Percentiles rank a stretch among this genome's conserved stretches.
Evolutionary conservation across 2,329 filamentous ascomycete genomes (phyloP).

Genomic region (Taxawa tesnikishii): DNA sequence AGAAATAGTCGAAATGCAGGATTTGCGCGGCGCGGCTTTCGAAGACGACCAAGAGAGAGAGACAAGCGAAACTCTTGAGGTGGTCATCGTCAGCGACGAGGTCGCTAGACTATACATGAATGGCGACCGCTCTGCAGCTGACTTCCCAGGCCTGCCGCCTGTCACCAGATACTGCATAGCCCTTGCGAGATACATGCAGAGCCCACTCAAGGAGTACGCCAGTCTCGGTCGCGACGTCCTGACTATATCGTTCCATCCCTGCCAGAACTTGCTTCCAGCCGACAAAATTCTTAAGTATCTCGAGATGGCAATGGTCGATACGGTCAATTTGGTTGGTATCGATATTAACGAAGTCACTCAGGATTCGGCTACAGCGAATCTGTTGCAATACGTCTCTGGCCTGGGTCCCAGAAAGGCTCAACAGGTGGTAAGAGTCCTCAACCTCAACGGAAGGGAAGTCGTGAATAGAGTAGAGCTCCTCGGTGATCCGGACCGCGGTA

Average conservation of each 20-base stretch:
- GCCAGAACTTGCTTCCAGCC: conserved; percentile 75
- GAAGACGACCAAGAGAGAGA: conserved; percentile 65
- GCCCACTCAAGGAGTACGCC: conserved; percentile 92
- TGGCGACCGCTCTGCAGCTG: conserved; percentile 63
- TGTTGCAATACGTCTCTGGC: conserved; percentile 83
- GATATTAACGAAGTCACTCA: conserved; percentile 85
- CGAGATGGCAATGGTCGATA: conserved; percentile 95
- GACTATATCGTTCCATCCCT: conserved; percentile 78
- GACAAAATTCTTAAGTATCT: conserved; percentile 79
- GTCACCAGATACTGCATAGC: conserved; percentile 83
- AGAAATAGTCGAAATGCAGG: conserved; percentile 63
- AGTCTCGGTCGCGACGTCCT: conserved; percentile 78
- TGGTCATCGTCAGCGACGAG: conserved; percentile 90
- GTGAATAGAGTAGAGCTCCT: conserved; percentile 77
- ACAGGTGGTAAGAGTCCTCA: conserved; percentile 76
- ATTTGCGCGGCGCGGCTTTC: conserved; percentile 69
- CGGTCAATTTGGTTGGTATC: conserved; percentile 93
- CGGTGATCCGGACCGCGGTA: conserved; percentile 58
- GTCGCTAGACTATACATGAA: conserved; percentile 94
- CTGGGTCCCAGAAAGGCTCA: conserved; percentile 86
- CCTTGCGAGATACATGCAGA: conserved; percentile 83
- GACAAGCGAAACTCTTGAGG: conserved; percentile 67
- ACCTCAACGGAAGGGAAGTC: conserved; percentile 77
- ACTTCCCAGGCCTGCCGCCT: conserved; percentile 69
- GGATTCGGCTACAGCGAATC: conserved; percentile 70